Evolutionary conservation across 2,329 filamentous ascomycete genomes (phyloP), one percentile per base, ranked within the genome.

Genomic region (Catunica adiposa): DNA sequence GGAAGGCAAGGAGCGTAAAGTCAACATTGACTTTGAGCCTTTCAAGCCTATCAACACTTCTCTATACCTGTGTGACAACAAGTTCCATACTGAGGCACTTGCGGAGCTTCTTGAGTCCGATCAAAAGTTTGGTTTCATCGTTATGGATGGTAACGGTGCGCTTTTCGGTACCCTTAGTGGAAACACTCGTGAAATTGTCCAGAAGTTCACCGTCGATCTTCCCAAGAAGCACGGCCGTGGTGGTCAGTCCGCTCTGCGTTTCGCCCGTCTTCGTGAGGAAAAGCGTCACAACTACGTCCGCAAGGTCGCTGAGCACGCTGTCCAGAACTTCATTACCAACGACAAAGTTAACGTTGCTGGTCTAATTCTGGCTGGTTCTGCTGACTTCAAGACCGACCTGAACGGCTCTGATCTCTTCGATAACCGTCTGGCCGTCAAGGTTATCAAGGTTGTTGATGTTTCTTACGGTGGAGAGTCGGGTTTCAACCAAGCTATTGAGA

Each of bases 41-140:
- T 98, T 98, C 79, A 98, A 98, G 78, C 92, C 92, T 59, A 98
- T 98, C 81, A 98, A 98, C 73, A 98, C 92, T 37, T 98, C 94
- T 47, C 80, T 98, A 50, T 98, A 98, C 70, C 86, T 98, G 59
- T 98, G 92, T 74, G 92, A 98, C 81, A 98, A 98, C 78, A 98
- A 98, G 68, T 98, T 98, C 72, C 92, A 98, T 69, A 98, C 92
- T 57, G 92, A 98, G 72, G 90, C 92, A 17, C 75, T 98, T 62
- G 92, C 89, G 62, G 92, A 98, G 74, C 80, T 98, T 65, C 83
- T 98, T 62, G 92, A 98, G 73, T 96, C 90, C 17, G 92, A 98
- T 69, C 92, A 97, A 73, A 96, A 94, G 72, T 98, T 98, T 64
- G 92, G 92, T 56, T 98, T 98, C 74, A 98, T 98, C 70, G 84